Base-by-base conservation (phyloP, 2,329 filamentous ascomycete genomes). In the Polychaeton citri region DNA sequence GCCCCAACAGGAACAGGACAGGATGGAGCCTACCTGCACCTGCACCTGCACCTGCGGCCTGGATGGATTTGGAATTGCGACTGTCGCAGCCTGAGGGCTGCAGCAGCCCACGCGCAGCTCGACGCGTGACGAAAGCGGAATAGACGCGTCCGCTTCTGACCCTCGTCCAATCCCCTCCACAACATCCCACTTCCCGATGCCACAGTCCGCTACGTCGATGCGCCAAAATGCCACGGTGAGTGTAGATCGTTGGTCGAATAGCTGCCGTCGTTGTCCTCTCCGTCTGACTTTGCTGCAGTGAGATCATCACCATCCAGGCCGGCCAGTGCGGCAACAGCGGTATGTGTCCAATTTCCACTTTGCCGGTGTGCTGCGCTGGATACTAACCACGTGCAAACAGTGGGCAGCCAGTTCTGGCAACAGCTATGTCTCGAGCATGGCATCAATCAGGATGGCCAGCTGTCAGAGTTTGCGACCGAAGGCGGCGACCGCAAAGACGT, bases 281-380 rank as follows among this genome's bases (percentile, higher is more conserved):
- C 4, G 12, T 28, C 24, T 28, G 24, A 28, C 24, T n/a, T 28
- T 28, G 4, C 4, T 28, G 3, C 51, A 95, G 90, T 64, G 90
- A 98, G 74, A 98, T 98, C 54, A 98, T 98, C 63, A 98, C 92
- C 43, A 81, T 98, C 53, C 90, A 98, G 66, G 88, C 92, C 47
- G 90, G 90, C 73, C 90, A 96, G 65, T 96, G 90, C 72, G 90
- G 88, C 74, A 96, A 96, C 68, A 95, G 87, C 76, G 88, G 87
- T 94, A 59, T 70, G 83, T 81, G 21, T n/a, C 36, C 40, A 26
- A 39, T 39, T 38, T 38, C 37, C 38, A 43, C 41, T 30, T 33
- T 20, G 15, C 30, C 13, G 15, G 12, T 26, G 34, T 34, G 31
- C 39, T 38, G 36, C 30, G 32, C 32, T 32, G 13, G 35, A 26